These are phyloP conservation scores for Persicaria tinctoria DNA, from an alignment of 148 eudicot genomes.

Conservation along the genomic window DNA sequence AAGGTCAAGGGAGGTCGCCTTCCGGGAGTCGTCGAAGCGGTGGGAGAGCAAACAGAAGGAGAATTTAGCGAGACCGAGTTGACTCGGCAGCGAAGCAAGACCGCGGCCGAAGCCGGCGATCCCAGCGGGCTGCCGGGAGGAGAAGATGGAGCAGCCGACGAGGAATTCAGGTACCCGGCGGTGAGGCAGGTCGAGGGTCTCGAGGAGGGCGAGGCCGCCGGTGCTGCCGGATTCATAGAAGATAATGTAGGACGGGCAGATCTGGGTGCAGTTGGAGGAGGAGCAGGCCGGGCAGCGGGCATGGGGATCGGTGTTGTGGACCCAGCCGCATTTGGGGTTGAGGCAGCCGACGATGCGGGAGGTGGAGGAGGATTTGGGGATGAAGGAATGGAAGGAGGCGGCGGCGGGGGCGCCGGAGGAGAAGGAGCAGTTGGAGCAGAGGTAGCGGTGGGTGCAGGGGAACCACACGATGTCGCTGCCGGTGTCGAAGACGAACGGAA, in stretches of 20 bases:
- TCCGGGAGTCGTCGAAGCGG: constrained; percentile 42
- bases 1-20: constrained; percentile 37
- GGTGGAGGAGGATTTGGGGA: constrained; percentile 48
- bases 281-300: constrained; percentile 25
- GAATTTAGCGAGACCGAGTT: constrained; percentile 47
- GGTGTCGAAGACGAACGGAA: constrained; percentile 57
- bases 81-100: constrained; percentile 47
- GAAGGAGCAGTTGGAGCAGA: constrained; percentile 38
- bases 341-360: constrained; percentile 43
- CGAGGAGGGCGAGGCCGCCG: constrained; percentile 42
- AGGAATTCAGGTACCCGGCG: constrained; percentile 25
- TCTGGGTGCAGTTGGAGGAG: constrained; percentile 21
- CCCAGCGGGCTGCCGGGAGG: constrained; percentile 48
- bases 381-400: constrained; percentile 25
- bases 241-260: constrained; percentile 37
- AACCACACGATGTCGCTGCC: constrained; percentile 70
- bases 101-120: constrained; percentile 80
- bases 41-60: constrained; percentile 68
- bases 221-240: constrained; percentile 63
- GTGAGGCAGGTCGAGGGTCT: constrained; percentile 33
- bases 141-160: constrained; percentile 56
- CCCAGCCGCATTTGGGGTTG: constrained; percentile 47
- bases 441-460: constrained; percentile 48
- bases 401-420: constrained; percentile 8
- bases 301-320: constrained; percentile 21